These are phyloP conservation scores for Leucosporidium yakuticum DNA, from an alignment of 768 basidiomycete species.

Conservation along the genomic window DNA sequence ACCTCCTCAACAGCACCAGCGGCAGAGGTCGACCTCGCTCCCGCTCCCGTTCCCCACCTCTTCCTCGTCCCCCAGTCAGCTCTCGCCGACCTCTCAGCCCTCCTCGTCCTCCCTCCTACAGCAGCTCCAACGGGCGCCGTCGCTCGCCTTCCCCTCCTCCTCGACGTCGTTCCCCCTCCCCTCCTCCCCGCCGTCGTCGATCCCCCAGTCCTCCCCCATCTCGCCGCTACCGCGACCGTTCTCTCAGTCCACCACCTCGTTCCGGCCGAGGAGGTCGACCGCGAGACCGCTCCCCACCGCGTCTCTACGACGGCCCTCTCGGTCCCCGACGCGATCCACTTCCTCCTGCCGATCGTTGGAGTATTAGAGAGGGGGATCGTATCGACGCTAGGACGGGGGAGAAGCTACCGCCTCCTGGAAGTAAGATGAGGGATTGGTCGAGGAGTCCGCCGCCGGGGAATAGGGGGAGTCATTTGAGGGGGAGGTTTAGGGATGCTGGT, in stretches of 20 bases:
- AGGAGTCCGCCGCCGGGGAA: no score
- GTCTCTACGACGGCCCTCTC: background rate
- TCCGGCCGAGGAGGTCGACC: background rate
- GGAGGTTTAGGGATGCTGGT: background rate
- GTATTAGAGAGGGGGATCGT: background rate
- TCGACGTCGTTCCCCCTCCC: background rate
- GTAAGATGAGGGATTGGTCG: no score
- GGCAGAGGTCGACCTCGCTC: no score
- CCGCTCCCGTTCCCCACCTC: no score
- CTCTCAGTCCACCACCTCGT: background rate
- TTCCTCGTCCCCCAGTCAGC: no score
- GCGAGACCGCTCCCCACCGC: background rate
- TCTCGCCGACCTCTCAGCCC: no score
- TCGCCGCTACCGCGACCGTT: constrained; percentile 1
- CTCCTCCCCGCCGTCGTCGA: background rate
- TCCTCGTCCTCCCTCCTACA: no score
- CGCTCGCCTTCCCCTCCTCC: background rate
- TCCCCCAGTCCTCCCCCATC: background rate
- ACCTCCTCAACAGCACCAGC: no score
- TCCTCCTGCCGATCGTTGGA: background rate
- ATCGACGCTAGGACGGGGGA: background rate
- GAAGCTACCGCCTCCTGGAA: no score
- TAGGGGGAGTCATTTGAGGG: background rate
- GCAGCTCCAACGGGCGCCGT: no score
- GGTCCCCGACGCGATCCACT: background rate